Evolutionary conservation across 139 green algal genomes (phyloP).

Genomic region (Trebouxia sp.): DNA sequence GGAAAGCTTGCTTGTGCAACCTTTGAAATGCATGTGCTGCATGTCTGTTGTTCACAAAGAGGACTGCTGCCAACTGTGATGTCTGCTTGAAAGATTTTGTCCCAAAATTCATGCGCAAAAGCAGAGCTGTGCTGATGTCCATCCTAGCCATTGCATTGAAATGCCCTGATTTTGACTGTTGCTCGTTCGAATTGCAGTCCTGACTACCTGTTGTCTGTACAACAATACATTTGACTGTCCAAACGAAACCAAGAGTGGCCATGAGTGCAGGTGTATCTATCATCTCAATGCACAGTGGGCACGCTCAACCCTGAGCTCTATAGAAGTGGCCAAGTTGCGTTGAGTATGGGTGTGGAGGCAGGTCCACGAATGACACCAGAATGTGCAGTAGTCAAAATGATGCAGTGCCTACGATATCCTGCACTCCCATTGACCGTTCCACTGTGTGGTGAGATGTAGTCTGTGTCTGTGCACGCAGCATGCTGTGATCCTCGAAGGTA

Average conservation of each 20-base stretch:
- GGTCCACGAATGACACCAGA: conserved; percentile 73
- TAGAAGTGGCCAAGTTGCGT: conserved; percentile 54
- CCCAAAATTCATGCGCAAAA: background rate
- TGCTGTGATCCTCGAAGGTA: no score
- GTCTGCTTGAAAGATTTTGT: no score
- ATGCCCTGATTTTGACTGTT: background rate
- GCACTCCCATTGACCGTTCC: conserved; percentile 78
- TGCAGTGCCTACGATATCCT: conserved; percentile 81
- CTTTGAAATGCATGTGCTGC: no score
- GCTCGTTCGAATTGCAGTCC: background rate
- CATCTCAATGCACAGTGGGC: conserved; percentile 70
- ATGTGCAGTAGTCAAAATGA: conserved; percentile 88
- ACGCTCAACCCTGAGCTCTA: conserved; percentile 79
- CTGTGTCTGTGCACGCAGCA: no score
- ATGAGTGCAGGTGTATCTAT: conserved; percentile 49
- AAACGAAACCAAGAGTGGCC: background rate
- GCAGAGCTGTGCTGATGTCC: background rate
- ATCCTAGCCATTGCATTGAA: background rate
- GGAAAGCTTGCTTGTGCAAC: no score
- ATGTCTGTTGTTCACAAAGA: background rate
- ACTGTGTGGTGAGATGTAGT: conserved; percentile 85
- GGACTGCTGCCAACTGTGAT: no score
- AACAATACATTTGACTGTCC: background rate
- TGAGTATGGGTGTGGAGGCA: conserved; percentile 71
- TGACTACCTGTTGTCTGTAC: background rate